Base-by-base conservation (phyloP, 192 early-diverging fungal species). In the Linnemannia schmuckeri region DNA sequence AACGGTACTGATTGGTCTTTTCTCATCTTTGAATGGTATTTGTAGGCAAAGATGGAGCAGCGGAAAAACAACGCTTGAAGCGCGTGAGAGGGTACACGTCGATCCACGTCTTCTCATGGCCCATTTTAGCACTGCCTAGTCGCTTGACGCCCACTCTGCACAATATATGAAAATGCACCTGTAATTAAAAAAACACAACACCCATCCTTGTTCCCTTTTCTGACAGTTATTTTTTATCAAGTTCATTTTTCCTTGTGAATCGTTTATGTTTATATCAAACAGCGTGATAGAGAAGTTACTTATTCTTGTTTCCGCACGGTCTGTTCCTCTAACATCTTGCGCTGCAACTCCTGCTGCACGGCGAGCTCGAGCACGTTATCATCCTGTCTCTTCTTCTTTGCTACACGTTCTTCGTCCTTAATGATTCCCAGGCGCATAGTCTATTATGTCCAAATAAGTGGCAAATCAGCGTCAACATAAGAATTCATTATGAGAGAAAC, bases 311-410 rank as follows among this genome's bases (percentile, higher is more conserved):
- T 81, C 74, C 85, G 85, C 24, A 87, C 27, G n/a, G 72, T 73
- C 70, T 88, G 88, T n/a, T 88, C 82, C 37, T 74, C 77, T 73
- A 83, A 27, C 88, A 88, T 79, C 52, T 81, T 77, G 44, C 76
- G 78, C 72, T 88, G 77, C 76, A 88, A 75, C 35, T 82, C 82
- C 61, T 81, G 88, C 75, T 88, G 88, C 2, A 75, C 88, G n/a
- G 81, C 88, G 15, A 88, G 70, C 44, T 88, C 88, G 18, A 81
- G 73, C 27, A 78, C 88, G n/a, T 88, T 88, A 18, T 88, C 88
- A 70, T 84, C 82, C 57, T 83, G 81, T 40, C 88, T 83, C 79
- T 81, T 83, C 82, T 88, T 88, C 41, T 78, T 82, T 49, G 81
- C 88, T 52, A 85, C 72, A 4, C 88, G 73, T 37, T 83, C 88